Evolutionary conservation across 1,284 basidiomycete genomes (phyloP), one percentile per base, ranked within the genome.

Genomic region (Laetiporus sulphureus): DNA sequence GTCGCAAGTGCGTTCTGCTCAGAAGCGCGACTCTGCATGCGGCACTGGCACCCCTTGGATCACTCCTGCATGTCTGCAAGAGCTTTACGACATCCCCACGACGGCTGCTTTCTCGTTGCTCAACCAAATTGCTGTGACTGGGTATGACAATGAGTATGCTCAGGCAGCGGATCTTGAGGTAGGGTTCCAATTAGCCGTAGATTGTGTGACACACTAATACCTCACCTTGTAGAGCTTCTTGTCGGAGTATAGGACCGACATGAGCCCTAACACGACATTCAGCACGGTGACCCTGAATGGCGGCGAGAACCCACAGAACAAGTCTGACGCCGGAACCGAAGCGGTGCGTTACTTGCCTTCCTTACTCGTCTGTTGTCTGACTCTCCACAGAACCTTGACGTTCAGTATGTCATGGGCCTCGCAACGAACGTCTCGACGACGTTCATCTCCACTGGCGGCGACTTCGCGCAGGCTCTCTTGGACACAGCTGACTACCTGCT

Each of bases 321-420:
- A 44, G 1, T 44, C 43, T 5, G 40, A 58, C 2, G 62, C 65
- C 16, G 67, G 65, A 15, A 53, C 60, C 18, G 76, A 79, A 45
- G 78, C 77, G n/a, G 62, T 64, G 32, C 64, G 18, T 24, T 16
- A 45, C 37, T 33, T 27, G 11, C 7, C 18, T 11, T 32, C 13
- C 4, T 31, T 55, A 48, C 29, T 42, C 1, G 54, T 55, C 47
- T 35, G 54, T 15, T 7, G 25, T 7, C 33, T 36, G 18, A 23
- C 13, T 32, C 20, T 38, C 20, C 11, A 5, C 30, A 22, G 25
- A 76, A 77, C 51, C 64, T 81, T 12, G 77, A 81, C 51, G 72
- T 77, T 24, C 75, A 83, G 61, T 79, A 79, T 42, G 71, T 75
- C 7, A 69, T 67, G 10, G 76, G 71, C 12, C 61, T 83, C 77